These are phyloP conservation scores for Neurospora sp. DNA, from an alignment of 495 filamentous ascomycete species.

Conservation along the genomic window DNA sequence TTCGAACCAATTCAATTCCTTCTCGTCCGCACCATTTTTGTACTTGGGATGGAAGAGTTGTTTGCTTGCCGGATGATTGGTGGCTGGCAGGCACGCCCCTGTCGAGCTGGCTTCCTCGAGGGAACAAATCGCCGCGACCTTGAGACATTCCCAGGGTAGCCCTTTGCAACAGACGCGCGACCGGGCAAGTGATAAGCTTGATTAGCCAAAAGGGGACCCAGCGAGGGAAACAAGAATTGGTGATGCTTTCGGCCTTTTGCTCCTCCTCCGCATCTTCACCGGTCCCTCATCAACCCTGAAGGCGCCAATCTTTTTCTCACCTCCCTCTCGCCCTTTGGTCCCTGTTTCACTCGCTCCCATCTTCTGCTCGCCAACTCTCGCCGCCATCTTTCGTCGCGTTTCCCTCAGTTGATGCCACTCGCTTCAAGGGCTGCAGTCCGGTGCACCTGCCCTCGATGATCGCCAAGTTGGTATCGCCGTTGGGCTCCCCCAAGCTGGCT, in stretches of 20 bases:
- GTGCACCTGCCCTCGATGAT: conserved; percentile 20
- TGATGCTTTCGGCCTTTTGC: not conserved
- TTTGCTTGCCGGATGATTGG: not conserved
- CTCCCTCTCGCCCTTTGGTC: not conserved
- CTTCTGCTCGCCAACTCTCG: not conserved
- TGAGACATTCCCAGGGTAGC: not conserved
- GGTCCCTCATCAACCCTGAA: not conserved
- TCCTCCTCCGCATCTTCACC: not conserved
- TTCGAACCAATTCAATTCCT: not conserved
- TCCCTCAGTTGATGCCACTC: conserved; percentile 10
- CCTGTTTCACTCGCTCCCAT: not conserved
- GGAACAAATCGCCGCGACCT: not conserved
- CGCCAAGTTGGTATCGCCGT: conserved; percentile 25
- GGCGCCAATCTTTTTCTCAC: not conserved
- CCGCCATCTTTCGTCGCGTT: not conserved
- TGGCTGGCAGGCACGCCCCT: not conserved
- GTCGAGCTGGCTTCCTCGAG: not conserved
- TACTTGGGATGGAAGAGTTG: not conserved
- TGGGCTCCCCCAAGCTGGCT: conserved; percentile 27
- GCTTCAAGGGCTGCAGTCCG: conserved; percentile 5
- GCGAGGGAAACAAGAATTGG: not conserved
- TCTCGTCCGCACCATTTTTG: not conserved
- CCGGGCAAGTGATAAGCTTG: not conserved
- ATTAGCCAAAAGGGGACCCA: not conserved
- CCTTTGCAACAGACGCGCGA: not conserved